Percentiles rank a stretch among this genome's conserved stretches.
Evolutionary conservation across 805 yeast species (phyloP).

Genomic region (Ogataea paradorogensis): DNA sequence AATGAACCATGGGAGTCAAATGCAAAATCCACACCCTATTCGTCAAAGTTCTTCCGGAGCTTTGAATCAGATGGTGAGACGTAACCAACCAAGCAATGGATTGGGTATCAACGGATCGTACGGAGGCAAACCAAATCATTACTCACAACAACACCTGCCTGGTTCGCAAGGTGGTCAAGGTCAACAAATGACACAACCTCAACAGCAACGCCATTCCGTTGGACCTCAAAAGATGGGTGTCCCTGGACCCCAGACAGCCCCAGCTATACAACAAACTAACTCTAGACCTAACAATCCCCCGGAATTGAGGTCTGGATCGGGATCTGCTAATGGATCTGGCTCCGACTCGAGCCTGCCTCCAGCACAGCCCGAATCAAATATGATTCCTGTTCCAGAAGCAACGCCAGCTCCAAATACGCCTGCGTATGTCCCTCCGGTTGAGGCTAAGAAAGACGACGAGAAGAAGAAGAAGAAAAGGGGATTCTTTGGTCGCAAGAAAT

Average conservation of each 20-base stretch:
- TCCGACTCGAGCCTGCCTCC: slow-evolving; percentile 12
- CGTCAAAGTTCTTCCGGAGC: slow-evolving; percentile 24
- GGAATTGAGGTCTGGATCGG: slow-evolving; percentile 6
- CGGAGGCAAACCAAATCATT: slow-evolving; percentile 10
- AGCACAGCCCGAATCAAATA: slow-evolving; percentile 14
- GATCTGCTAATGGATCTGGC: slow-evolving; percentile 3
- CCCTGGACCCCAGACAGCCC: background rate
- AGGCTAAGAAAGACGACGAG: slow-evolving; percentile 28
- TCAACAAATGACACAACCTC: slow-evolving; percentile 3
- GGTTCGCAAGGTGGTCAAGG: background rate
- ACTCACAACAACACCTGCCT: slow-evolving; percentile 5
- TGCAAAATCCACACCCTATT: slow-evolving; percentile 13
- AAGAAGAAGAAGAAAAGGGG: slow-evolving; percentile 60
- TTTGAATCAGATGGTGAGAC: slow-evolving; percentile 16
- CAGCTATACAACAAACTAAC: background rate
- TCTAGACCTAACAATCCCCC: background rate
- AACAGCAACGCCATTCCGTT: slow-evolving; percentile 1
- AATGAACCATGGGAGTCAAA: slow-evolving; percentile 1
- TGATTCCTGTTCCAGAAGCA: slow-evolving; percentile 28
- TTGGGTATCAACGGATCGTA: slow-evolving; percentile 20
- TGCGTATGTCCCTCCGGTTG: slow-evolving; percentile 47
- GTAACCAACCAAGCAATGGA: slow-evolving; percentile 22
- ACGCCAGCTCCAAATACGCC: slow-evolving; percentile 41
- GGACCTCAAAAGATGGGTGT: background rate
- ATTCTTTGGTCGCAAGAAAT: slow-evolving; percentile 70